Conservation (phyloP, 768 basidiomycete species). For the Boletus sensibilis region DNA sequence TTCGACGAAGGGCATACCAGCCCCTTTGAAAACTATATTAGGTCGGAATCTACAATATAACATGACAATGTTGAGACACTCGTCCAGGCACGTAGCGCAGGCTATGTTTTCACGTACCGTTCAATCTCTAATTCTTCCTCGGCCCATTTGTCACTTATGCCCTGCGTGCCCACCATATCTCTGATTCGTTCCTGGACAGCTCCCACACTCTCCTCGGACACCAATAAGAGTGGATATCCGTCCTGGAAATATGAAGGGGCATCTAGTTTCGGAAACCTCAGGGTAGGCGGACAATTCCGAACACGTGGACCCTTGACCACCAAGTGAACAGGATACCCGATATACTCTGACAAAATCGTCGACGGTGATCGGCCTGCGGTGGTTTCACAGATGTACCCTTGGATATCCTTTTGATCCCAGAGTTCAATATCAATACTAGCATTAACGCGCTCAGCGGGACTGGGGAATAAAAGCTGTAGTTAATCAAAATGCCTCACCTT, state of each 20-base stretch:
- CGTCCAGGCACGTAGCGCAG: neutral
- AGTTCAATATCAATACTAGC: conserved; percentile 54
- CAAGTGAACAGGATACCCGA: conserved; percentile 60
- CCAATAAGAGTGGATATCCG: conserved; percentile 64
- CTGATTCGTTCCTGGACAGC: conserved; percentile 50
- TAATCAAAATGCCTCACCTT: conserved; percentile 41
- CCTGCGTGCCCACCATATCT: conserved; percentile 46
- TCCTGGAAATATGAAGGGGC: conserved; percentile 65
- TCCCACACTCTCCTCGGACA: conserved; percentile 64
- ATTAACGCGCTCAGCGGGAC: neutral
- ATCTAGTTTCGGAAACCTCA: conserved; percentile 54
- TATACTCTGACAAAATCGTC: conserved; percentile 55
- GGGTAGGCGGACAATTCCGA: conserved; percentile 51
- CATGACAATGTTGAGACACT: conserved; percentile 1
- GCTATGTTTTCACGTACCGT: conserved; percentile 41
- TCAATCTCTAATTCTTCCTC: conserved; percentile 52
- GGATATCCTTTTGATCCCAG: conserved; percentile 47
- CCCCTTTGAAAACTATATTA: conserved; percentile 68
- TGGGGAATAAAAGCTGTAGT: neutral
- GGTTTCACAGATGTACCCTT: conserved; percentile 66
- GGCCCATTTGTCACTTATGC: conserved; percentile 52
- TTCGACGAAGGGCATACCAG: conserved; percentile 66
- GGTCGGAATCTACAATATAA: conserved; percentile 60
- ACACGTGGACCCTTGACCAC: conserved; percentile 63
- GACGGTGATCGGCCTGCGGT: conserved; percentile 46